Evolutionary conservation across 2,329 filamentous ascomycete species (phyloP), one percentile per base, ranked within the genome.

Genomic region (Arthroderma sp.): DNA sequence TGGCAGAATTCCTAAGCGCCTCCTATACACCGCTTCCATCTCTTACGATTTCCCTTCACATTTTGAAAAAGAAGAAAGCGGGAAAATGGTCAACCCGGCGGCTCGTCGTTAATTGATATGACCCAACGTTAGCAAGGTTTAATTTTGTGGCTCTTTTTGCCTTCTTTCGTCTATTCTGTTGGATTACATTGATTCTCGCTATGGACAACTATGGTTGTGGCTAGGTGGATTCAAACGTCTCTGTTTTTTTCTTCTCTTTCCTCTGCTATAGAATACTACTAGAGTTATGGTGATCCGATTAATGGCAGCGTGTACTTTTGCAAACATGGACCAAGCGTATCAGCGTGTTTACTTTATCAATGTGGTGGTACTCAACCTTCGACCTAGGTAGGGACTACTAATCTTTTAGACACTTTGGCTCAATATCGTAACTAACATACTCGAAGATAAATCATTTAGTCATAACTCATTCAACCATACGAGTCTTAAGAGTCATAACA

Each of bases 81-180:
- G 25, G 41, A 11, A 47, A 25, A 15, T 15, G 41, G 19, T 5
- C 25, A 31, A 2, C 47, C 7, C 13, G 23, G 25, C 47, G 25
- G 19, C 25, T 51, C 47, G 43, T 49, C 23, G 15, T 47, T 33
- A 25, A 17, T 33, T 33, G 47, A 25, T 19, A 51, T 51, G 15
- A 31, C 41, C 44, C 25, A 51, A n/a, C 25, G 25, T 51, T 51
- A 51, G 47, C 47, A 51, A 51, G 25, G 47, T 51, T 51, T 31
- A 51, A 54, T 35, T 13, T 54, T 43, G 52, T 54, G 38, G 33
- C 33, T 11, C 21, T 38, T 54, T 54, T 21, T 19, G 19, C 52
- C 23, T 54, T 25, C 33, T 54, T 39, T 11, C 17, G 17, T 41
- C 35, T 54, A 33, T 54, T 41, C 31, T 41, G n/a, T 25, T 43